Evolutionary conservation across 2,329 filamentous ascomycete genomes (phyloP).

Genomic region (Aureobasidium musti): DNA sequence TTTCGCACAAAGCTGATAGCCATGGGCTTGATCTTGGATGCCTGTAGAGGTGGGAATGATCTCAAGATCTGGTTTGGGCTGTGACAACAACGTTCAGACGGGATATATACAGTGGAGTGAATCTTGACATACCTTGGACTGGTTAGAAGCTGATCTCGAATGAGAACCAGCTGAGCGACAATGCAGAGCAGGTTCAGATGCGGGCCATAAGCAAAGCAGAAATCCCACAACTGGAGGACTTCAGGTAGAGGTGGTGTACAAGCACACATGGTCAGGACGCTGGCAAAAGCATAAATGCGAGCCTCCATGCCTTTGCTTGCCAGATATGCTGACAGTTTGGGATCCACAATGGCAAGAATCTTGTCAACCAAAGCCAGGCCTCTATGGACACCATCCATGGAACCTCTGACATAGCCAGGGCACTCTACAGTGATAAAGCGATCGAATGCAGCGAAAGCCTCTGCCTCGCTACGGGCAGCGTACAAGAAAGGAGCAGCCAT

Average conservation of each 20-base stretch:
- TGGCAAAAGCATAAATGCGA: slow-evolving; percentile 95
- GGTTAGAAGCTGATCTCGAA: slow-evolving; percentile 78
- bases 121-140: slow-evolving; percentile 69
- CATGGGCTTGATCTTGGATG: slow-evolving; percentile 75
- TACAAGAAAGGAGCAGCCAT: slow-evolving; percentile 95
- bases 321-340: slow-evolving; percentile 80
- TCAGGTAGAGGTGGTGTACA: slow-evolving; percentile 94
- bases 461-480: slow-evolving; percentile 87
- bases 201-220: slow-evolving; percentile 91
- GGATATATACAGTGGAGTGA: neutral
- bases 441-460: slow-evolving; percentile 91
- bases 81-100: slow-evolving; percentile 34
- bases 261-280: slow-evolving; percentile 89
- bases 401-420: slow-evolving; percentile 89
- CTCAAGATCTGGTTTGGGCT: slow-evolving; percentile 93
- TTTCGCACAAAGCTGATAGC: slow-evolving; percentile 85
- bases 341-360: slow-evolving; percentile 86
- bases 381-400: slow-evolving; percentile 96
- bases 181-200: slow-evolving; percentile 97
- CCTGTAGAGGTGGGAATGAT: slow-evolving; percentile 80
- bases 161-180: slow-evolving; percentile 88
- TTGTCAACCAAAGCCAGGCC: slow-evolving; percentile 90
- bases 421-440: slow-evolving; percentile 83
- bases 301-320: slow-evolving; percentile 85
- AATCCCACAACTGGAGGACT: slow-evolving; percentile 93